Percentiles rank a stretch among this genome's conserved stretches.
These are phyloP conservation scores for Aristolochia fimbriata DNA, from an alignment of 164 flowering plant genomes.

Conservation along the genomic window DNA sequence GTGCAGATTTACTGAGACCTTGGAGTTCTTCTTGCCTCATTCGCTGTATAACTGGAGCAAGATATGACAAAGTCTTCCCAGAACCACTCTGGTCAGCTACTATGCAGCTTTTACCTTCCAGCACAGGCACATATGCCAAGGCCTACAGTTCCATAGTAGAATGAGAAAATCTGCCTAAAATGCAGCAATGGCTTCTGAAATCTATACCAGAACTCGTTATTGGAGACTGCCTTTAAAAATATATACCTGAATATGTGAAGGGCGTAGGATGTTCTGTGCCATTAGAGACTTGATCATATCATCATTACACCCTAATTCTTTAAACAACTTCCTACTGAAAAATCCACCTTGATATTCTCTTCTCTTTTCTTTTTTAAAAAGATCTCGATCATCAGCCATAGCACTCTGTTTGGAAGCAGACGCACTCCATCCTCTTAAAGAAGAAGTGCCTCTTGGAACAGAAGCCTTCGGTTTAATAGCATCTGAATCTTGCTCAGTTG, in stretches of 20 bases:
- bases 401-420: constrained; percentile 17
- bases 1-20: constrained; percentile 54
- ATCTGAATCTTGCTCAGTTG: constrained; percentile 11
- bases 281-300: constrained; percentile 56
- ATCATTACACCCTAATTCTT: constrained; percentile 58
- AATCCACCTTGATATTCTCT: constrained; percentile 31
- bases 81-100: constrained; percentile 98
- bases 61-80: constrained; percentile 93
- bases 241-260: constrained; percentile 91
- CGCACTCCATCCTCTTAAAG: constrained; percentile 48
- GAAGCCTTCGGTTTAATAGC: constrained; percentile 9
- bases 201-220: neutral
- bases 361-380: constrained; percentile 14
- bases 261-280: constrained; percentile 38
- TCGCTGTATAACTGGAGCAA: constrained; percentile 70
- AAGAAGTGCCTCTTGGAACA: constrained; percentile 18
- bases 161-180: neutral
- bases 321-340: constrained; percentile 62
- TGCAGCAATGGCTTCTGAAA: neutral
- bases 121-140: constrained; percentile 59
- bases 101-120: constrained; percentile 68
- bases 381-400: constrained; percentile 13
- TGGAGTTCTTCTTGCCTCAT: constrained; percentile 85
- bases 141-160: constrained; percentile 37
- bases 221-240: neutral